Evolutionary conservation across 2,329 filamentous ascomycete species (phyloP).

Genomic region (Furcasterigmium furcatum): DNA sequence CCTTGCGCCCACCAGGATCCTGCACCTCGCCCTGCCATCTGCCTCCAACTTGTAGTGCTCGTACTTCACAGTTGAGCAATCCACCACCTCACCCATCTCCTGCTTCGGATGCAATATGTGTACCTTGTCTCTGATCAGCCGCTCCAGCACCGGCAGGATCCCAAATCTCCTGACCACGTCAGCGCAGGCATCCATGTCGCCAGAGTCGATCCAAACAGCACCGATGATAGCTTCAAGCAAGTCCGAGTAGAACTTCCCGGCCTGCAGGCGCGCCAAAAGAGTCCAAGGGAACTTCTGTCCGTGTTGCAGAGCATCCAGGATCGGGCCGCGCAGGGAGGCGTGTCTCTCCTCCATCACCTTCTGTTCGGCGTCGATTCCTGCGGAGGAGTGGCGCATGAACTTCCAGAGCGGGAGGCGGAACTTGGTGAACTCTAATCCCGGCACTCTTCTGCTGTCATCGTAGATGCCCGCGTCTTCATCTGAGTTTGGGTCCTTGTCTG

Average conservation of each 20-base stretch:
- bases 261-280: conserved; percentile 59
- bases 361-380: conserved; percentile 44
- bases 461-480: conserved; percentile 9
- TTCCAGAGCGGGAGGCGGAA: conserved; percentile 54
- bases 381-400: conserved; percentile 61
- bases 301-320: conserved; percentile 47
- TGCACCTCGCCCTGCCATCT: conserved; percentile 31
- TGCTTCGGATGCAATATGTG: conserved; percentile 65
- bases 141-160: conserved; percentile 58
- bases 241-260: conserved; percentile 80
- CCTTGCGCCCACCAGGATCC: conserved; percentile 43
- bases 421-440: conserved; percentile 9
- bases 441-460: neutral
- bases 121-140: conserved; percentile 57
- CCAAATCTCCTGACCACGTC: conserved; percentile 61
- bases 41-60: conserved; percentile 22
- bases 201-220: conserved; percentile 80
- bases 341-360: conserved; percentile 41
- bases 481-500: neutral
- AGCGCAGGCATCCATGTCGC: conserved; percentile 56
- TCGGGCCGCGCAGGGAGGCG: conserved; percentile 37
- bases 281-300: conserved; percentile 72
- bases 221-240: conserved; percentile 78
- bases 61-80: conserved; percentile 52
- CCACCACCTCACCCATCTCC: conserved; percentile 58